Base-by-base conservation (phyloP, 495 filamentous ascomycete species). In the Penicillium malachiteum region DNA sequence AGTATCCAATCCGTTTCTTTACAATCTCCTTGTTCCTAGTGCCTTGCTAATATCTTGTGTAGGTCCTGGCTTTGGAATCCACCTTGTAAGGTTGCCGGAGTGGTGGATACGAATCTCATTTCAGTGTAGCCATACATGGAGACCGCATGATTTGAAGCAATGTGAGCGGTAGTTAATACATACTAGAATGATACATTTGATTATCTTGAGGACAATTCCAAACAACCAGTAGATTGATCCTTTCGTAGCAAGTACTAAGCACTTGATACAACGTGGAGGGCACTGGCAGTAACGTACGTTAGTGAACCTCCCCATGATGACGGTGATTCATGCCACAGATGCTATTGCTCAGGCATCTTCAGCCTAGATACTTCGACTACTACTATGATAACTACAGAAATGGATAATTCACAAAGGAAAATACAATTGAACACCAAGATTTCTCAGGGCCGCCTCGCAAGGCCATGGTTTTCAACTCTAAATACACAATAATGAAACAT, bases 41-140 rank as follows among this genome's bases (percentile, higher is more conserved):
- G 5, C 12, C 33, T 55, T 18, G 30, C 52, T 59, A 46, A 53
- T 6, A 1, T 5, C 18, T 49, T 16, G 3, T 40, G 5, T 61
- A 82, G 80, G 77, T 81, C 55, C 73, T 84, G 33, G 81, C 78
- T 40, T 60, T 81, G 44, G 81, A 82, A 62, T 67, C 72, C 7
- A 81, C 73, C 3, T 60, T 80, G 43, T 82, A 66, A 67, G 43
- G 43, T n/a, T 10, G 7, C 11, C 5, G 41, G 41, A 14, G 21
- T 17, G 33, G 12, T 31, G 7, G n/a, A 13, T 26, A 26, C 17
- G 21, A 4, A 26, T 26, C 46, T 7, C 3, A 7, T 38, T 32
- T n/a, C 9, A 35, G 32, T 37, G 46, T 17, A 18, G 34, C 14
- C 9, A 26, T 18, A 13, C 32, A 18, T 18, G 7, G 45, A 11